Percentiles rank a stretch among this genome's conserved stretches.
phyloP scores from a whole-genome alignment of 345 rosid genomes.

The Abelmoschus esculentus region DNA sequence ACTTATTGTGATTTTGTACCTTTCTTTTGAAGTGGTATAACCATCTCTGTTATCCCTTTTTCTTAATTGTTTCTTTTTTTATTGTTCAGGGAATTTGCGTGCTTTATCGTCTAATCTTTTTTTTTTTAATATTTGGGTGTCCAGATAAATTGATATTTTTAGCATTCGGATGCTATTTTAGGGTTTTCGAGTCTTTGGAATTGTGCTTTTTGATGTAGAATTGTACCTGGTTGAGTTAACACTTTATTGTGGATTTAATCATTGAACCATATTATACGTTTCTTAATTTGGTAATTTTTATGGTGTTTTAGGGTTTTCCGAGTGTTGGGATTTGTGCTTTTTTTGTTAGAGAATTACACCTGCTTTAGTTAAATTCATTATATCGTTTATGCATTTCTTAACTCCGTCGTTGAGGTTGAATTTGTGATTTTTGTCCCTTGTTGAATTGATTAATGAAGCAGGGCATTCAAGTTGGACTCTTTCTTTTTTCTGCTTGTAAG shows the following conservation, averaged over 20 bases:
- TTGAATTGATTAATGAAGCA: not conserved
- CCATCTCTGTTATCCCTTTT: not conserved
- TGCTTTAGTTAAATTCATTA: not conserved
- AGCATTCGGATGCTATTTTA: not conserved
- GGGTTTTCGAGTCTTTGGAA: not conserved
- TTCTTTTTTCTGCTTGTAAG: not conserved
- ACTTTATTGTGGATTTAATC: not conserved
- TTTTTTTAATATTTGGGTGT: not conserved
- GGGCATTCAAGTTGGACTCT: not conserved
- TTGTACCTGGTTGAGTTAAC: not conserved
- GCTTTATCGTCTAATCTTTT: not conserved
- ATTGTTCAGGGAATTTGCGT: slow-evolving; percentile 2
- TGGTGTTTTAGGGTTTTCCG: not conserved
- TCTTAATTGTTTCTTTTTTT: not conserved
- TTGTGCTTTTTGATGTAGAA: not conserved
- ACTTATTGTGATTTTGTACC: not conserved
- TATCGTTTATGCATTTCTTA: not conserved
- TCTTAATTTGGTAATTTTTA: not conserved
- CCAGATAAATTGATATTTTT: not conserved
- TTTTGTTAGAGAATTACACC: not conserved
- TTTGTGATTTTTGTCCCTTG: not conserved
- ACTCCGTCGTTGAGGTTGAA: not conserved
- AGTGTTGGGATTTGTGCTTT: not conserved
- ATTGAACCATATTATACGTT: not conserved
- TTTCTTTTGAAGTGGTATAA: slow-evolving; percentile 1